These are phyloP conservation scores for Coprinopsis sp. DNA, from an alignment of 768 basidiomycete genomes.

Conservation along the genomic window DNA sequence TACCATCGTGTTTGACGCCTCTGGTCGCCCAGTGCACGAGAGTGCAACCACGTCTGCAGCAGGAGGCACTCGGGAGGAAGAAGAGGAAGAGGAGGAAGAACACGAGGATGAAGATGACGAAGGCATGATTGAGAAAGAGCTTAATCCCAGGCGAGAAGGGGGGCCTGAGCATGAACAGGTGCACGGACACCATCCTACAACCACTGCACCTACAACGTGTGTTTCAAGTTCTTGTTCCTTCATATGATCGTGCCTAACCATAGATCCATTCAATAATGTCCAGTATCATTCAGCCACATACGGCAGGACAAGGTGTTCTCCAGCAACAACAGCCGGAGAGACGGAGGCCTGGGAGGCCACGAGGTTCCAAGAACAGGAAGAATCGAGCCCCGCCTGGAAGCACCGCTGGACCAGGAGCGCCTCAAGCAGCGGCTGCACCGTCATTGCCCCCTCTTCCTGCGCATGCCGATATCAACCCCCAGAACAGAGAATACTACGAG, in stretches of 20 bases:
- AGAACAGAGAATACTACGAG: constrained; percentile 78
- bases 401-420: constrained; percentile 24
- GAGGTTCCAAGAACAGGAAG: constrained; percentile 74
- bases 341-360: constrained; percentile 72
- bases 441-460: constrained; percentile 31
- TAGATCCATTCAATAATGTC: too few relatives aligned
- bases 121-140: constrained; percentile 65
- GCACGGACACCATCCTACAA: constrained; percentile 34
- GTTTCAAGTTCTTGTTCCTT: not conserved
- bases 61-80: constrained; percentile 27
- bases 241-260: constrained; percentile 1
- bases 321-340: constrained; percentile 47
- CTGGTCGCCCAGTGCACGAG: constrained; percentile 20
- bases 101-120: constrained; percentile 75
- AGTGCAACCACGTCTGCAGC: constrained; percentile 9
- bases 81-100: constrained; percentile 56
- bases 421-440: constrained; percentile 15
- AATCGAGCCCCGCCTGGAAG: constrained; percentile 32
- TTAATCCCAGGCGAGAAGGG: constrained; percentile 39
- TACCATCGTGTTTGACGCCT: constrained; percentile 20
- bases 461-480: constrained; percentile 49
- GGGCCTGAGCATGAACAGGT: constrained; percentile 39
- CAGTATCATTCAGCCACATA: not conserved
- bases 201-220: constrained; percentile 17
- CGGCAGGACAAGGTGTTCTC: not conserved